Conservation (phyloP, 1,284 basidiomycete species). For the Earliella scabrosa region DNA sequence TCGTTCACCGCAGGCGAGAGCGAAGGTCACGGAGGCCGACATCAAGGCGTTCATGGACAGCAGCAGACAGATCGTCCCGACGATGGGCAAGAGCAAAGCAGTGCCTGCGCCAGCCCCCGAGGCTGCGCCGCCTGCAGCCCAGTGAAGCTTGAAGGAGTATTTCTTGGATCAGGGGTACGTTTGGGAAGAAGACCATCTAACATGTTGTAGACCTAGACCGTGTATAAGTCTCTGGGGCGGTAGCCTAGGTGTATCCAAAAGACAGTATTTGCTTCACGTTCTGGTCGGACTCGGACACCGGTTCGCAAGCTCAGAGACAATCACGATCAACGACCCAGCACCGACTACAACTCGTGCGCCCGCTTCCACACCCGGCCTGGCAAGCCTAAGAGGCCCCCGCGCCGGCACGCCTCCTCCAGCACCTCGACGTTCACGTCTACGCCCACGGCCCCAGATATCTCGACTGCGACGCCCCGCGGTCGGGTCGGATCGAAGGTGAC, state of each 20-base stretch:
- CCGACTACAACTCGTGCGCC: constrained; percentile 14
- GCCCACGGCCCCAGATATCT: constrained; percentile 61
- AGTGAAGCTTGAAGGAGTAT: neutral
- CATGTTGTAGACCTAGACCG: constrained; percentile 23
- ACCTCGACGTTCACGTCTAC: constrained; percentile 51
- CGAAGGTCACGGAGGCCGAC: constrained; percentile 81
- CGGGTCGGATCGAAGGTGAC: constrained; percentile 55
- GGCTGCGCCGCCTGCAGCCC: constrained; percentile 4
- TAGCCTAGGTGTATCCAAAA: neutral
- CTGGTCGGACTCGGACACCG: neutral
- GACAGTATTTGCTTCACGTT: neutral
- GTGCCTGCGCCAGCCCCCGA: neutral
- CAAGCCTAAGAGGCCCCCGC: constrained; percentile 41
- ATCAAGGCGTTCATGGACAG: constrained; percentile 86
- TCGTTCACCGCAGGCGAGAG: constrained; percentile 62
- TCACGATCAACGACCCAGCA: too few species aligned
- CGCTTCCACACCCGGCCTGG: constrained; percentile 43
- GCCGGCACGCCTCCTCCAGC: constrained; percentile 52
- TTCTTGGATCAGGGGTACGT: neutral
- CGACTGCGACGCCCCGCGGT: constrained; percentile 54
- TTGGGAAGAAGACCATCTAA: constrained; percentile 13
- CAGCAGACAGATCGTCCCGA: constrained; percentile 77
- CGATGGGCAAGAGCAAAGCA: constrained; percentile 35
- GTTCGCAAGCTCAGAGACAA: too few species aligned
- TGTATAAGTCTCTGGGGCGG: neutral